Conservation (phyloP, 140 eudicot genomes). For the Anethum foeniculum region DNA sequence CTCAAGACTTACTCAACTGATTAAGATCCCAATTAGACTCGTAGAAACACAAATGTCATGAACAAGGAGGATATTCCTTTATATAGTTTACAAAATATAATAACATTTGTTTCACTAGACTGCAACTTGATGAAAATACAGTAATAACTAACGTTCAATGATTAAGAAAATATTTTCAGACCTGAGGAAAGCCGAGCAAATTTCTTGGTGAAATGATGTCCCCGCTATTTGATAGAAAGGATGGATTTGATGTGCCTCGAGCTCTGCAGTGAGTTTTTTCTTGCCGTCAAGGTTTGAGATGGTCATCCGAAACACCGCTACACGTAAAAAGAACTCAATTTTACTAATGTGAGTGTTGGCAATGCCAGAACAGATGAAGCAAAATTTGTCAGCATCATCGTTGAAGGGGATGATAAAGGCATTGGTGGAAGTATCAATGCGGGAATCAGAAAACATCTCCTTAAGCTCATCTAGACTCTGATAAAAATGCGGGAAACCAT, state of each 20-base stretch:
- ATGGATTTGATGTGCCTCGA: background rate
- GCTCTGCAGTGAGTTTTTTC: background rate
- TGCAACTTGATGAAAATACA: background rate
- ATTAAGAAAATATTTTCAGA: background rate
- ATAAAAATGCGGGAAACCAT: background rate
- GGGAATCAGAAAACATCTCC: background rate
- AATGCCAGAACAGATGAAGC: background rate
- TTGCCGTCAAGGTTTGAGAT: background rate
- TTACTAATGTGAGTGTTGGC: too few relatives aligned
- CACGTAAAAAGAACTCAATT: background rate
- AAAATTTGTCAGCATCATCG: background rate
- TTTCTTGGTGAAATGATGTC: background rate
- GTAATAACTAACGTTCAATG: background rate
- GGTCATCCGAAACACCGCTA: background rate
- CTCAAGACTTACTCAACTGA: background rate
- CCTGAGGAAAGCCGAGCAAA: background rate
- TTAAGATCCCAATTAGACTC: too few relatives aligned
- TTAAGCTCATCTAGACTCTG: background rate
- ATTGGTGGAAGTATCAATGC: background rate
- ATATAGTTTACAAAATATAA: too few relatives aligned
- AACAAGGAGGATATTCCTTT: too few relatives aligned
- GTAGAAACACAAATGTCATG: too few relatives aligned
- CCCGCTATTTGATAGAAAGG: background rate
- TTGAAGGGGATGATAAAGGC: constrained; percentile 5
- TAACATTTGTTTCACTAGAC: too few relatives aligned